A percentile compares a stretch with the other conserved stretches of the same genome.
These are phyloP conservation scores for Hysterium pulicare DNA, from an alignment of 2,329 filamentous ascomycete species.

Conservation along the genomic window DNA sequence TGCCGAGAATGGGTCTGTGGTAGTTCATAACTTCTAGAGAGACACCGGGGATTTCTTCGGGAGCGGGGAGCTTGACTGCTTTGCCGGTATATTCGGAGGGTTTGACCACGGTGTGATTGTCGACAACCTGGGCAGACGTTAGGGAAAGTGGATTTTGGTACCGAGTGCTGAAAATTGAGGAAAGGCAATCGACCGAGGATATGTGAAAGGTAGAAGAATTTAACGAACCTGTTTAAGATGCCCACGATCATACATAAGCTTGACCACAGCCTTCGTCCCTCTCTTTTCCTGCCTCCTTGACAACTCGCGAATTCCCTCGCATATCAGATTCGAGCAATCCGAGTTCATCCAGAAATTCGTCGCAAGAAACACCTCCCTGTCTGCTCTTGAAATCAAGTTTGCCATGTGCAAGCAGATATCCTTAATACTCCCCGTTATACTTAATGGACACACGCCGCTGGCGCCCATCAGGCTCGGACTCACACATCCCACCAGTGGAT, in stretches of 20 bases:
- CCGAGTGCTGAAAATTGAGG: no score
- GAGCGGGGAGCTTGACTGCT: slow-evolving; percentile 57
- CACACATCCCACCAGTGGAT: slow-evolving; percentile 52
- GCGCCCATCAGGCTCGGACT: slow-evolving; percentile 60
- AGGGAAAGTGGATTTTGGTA: no score
- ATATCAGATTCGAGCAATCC: slow-evolving; percentile 64
- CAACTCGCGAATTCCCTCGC: slow-evolving; percentile 65
- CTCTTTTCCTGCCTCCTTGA: slow-evolving; percentile 60
- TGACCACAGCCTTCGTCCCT: slow-evolving; percentile 60
- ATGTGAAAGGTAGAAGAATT: no score
- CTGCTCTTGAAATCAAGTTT: slow-evolving; percentile 69
- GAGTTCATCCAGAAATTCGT: slow-evolving; percentile 76
- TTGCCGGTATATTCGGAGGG: slow-evolving; percentile 56
- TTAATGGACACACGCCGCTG: slow-evolving; percentile 63
- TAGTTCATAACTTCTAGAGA: slow-evolving; percentile 72
- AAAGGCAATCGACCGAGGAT: no score
- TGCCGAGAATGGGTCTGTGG: slow-evolving; percentile 67
- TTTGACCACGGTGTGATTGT: slow-evolving; percentile 62
- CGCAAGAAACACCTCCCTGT: slow-evolving; percentile 69
- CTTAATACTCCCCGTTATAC: slow-evolving; percentile 65
- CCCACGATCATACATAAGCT: slow-evolving; percentile 73
- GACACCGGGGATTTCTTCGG: slow-evolving; percentile 66
- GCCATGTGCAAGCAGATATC: slow-evolving; percentile 71
- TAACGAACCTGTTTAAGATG: slow-evolving; percentile 55
- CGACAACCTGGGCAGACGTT: slow-evolving; percentile 41